A percentile compares a stretch with the other conserved stretches of the same genome.
Evolutionary conservation across 2,329 filamentous ascomycete genomes (phyloP).

Genomic region (Colletotrichum sp.): DNA sequence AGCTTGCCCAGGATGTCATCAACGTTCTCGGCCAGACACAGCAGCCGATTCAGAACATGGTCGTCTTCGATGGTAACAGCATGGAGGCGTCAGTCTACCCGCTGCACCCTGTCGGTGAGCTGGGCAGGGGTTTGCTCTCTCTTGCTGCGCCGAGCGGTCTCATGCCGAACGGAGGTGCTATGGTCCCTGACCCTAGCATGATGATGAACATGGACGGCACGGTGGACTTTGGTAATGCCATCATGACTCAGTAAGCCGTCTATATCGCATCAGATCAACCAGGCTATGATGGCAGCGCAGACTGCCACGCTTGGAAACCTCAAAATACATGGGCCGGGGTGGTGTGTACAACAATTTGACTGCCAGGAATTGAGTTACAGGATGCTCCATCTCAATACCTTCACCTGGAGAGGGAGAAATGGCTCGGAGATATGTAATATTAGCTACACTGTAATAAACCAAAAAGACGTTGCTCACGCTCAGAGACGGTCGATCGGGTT

Average conservation of each 20-base stretch:
- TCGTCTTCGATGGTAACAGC: conserved; percentile 86
- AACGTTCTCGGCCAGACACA: conserved; percentile 91
- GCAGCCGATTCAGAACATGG: conserved; percentile 94
- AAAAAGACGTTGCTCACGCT: neutral
- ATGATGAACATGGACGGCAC: conserved; percentile 23
- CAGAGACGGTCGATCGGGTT: neutral
- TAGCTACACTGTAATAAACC: neutral
- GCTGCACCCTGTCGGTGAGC: conserved; percentile 71
- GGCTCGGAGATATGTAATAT: conserved; percentile 8
- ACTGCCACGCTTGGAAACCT: neutral
- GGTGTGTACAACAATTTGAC: neutral
- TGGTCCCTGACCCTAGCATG: conserved; percentile 17
- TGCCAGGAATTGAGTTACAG: neutral
- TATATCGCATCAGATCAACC: neutral
- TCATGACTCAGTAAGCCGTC: conserved; percentile 17
- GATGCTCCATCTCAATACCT: neutral
- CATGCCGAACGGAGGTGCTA: conserved; percentile 15
- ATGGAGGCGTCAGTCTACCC: conserved; percentile 82
- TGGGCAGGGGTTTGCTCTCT: conserved; percentile 55
- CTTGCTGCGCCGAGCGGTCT: conserved; percentile 18
- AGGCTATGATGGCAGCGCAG: neutral
- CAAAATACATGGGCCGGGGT: neutral
- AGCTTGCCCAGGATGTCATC: conserved; percentile 95
- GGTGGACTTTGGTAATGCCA: conserved; percentile 16
- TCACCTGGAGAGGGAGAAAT: neutral